Evolutionary conservation across 176 grass and related monocot species (phyloP), one percentile per base, ranked within the genome.

Genomic region (Oryza punctata): DNA sequence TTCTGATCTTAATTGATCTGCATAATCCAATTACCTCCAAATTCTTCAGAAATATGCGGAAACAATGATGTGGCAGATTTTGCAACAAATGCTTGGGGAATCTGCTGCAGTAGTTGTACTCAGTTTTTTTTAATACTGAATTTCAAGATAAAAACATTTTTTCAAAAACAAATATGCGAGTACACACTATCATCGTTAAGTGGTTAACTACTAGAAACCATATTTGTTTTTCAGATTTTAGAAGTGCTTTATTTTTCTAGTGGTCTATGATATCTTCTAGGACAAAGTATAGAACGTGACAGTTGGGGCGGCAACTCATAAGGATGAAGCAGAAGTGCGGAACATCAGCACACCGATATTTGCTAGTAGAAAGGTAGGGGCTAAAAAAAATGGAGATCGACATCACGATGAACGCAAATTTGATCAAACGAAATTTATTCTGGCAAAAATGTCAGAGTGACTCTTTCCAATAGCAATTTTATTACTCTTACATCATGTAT

Each of bases 401-500:
- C 4, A 35, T 25, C 11, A 21, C 33, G 28, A 73, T 11, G 19
- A 46, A 6, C 10, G 7, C 45, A 23, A 29, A 67, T 68, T 32
- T 24, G 14, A 44, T 16, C 4, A 11, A 65, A 44, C 6, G 0
- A 68, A 14, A 21, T 45, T 44, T 21, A 7, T 23, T 50, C 64
- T 49, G 46, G 11, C 18, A 69, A 38, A 69, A 38, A 37, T 32
- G 16, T 59, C 15, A 28, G 8, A 18, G 14, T 7, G 3, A 24
- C n/a, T 16, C 59, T 24, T 61, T 57, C 52, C 52, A 57, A 8
- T 57, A 57, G 18, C 52, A 57, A 21, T 57, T 10, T 30, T 54
- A 60, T 67, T 69, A 26, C 7, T 69, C 9, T 38, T 80, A 23
- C 43, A 81, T 80, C 38, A 30, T 70, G 46, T 49, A 21, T 40